A percentile compares a stretch with the other conserved stretches of the same genome.
phyloP scores from a whole-genome alignment of 345 rosid genomes.

The Salix arbutifolia region DNA sequence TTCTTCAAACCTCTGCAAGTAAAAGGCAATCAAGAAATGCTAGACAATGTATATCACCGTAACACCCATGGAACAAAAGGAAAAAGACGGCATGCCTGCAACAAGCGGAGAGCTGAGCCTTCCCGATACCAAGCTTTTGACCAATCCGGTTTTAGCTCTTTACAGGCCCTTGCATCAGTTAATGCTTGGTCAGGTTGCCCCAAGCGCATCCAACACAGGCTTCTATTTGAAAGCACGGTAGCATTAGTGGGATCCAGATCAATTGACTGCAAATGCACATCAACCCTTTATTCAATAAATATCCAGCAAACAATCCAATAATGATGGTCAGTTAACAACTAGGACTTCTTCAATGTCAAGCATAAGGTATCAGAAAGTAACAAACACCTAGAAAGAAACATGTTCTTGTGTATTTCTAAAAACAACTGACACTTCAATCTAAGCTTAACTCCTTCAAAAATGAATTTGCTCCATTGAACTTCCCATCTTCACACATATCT shows the following conservation, averaged over 20 bases:
- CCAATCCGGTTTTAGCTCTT: conserved; percentile 73
- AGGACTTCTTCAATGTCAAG: not conserved
- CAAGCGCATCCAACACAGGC: conserved; percentile 74
- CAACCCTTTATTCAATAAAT: not conserved
- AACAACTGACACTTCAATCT: not conserved
- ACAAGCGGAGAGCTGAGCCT: conserved; percentile 79
- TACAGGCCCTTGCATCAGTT: conserved; percentile 70
- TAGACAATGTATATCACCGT: not conserved
- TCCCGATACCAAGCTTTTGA: conserved; percentile 86
- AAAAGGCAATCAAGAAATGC: conserved; percentile 8
- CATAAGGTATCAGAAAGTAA: not conserved
- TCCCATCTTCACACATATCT: not conserved
- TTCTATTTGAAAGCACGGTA: conserved; percentile 67
- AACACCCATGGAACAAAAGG: not conserved
- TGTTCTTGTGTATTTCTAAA: not conserved
- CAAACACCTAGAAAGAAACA: not conserved
- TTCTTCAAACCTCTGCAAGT: conserved; percentile 66
- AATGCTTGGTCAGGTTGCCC: conserved; percentile 81
- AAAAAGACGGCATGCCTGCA: conserved; percentile 41
- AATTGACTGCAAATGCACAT: conserved; percentile 53
- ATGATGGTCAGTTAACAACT: not conserved
- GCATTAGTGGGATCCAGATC: conserved; percentile 79
- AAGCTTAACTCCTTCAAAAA: not conserved
- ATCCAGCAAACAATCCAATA: not conserved
- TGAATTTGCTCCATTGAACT: not conserved